Evolutionary conservation across 208 protist genomes (phyloP).

Genomic region (Trypanosoma brucei): DNA sequence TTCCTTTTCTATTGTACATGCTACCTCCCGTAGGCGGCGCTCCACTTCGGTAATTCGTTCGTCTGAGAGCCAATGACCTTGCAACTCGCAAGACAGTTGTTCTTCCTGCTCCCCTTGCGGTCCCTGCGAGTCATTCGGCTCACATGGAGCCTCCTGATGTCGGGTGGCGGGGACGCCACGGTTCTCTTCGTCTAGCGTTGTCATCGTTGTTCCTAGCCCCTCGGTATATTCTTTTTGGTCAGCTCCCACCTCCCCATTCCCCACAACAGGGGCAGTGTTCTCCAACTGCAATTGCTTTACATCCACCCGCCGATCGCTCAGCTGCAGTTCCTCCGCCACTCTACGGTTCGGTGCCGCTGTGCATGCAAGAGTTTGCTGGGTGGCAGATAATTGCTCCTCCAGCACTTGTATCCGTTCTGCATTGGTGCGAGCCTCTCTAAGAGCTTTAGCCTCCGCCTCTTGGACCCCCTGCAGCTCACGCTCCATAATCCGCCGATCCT

Average conservation of each 20-base stretch:
- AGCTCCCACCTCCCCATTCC: constrained; percentile 3
- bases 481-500: constrained; percentile 12
- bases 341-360: neutral
- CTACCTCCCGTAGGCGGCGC: constrained; percentile 4
- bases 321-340: constrained; percentile 14
- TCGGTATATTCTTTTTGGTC: constrained; percentile 15
- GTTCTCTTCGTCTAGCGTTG: neutral
- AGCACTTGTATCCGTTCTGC: neutral
- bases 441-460: constrained; percentile 3
- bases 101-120: constrained; percentile 7
- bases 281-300: constrained; percentile 10
- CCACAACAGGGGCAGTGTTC: constrained; percentile 24
- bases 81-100: constrained; percentile 1
- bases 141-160: constrained; percentile 2
- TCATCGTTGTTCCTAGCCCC: constrained; percentile 14
- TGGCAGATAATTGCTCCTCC: neutral
- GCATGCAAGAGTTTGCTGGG: neutral
- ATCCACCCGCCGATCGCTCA: constrained; percentile 25
- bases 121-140: constrained; percentile 2
- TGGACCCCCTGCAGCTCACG: constrained; percentile 1
- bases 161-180: neutral
- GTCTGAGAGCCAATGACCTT: constrained; percentile 7
- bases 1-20: constrained; percentile 8
- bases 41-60: constrained; percentile 13
- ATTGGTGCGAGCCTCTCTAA: constrained; percentile 7